A percentile compares a stretch with the other conserved stretches of the same genome.
phyloP scores from a whole-genome alignment of 805 yeast genomes.

The Candida dajiaensis region DNA sequence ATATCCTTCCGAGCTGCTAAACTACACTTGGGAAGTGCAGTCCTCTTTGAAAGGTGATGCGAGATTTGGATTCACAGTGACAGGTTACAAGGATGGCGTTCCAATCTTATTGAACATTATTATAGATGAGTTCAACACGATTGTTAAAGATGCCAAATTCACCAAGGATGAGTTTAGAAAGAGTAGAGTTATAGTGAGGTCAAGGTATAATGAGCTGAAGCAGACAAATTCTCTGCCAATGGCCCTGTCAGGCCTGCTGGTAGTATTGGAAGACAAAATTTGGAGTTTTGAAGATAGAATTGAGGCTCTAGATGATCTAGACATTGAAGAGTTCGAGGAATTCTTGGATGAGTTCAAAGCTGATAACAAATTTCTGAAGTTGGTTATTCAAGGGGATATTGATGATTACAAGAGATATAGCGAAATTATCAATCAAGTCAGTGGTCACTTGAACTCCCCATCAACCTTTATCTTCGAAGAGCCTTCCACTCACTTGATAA shows the following conservation, averaged over 20 bases:
- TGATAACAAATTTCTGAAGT: constrained; percentile 29
- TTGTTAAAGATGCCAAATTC: constrained; percentile 13
- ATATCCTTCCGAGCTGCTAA: constrained; percentile 50
- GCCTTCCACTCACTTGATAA: constrained; percentile 36
- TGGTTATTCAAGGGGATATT: constrained; percentile 49
- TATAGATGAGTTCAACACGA: constrained; percentile 24
- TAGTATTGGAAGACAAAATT: constrained; percentile 49
- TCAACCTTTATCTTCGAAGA: constrained; percentile 6
- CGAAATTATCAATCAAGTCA: constrained; percentile 21
- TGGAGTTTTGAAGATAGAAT: constrained; percentile 51
- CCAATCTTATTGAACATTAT: constrained; percentile 29
- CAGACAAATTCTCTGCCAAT: constrained; percentile 40
- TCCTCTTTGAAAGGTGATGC: constrained; percentile 52
- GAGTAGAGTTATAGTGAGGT: constrained; percentile 42
- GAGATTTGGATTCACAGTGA: constrained; percentile 44
- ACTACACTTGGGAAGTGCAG: constrained; percentile 50
- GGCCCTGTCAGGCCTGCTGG: constrained; percentile 44
- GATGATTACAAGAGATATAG: constrained; percentile 19
- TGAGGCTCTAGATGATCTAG: constrained; percentile 48
- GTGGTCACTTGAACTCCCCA: constrained; percentile 19
- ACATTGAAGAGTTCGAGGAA: constrained; percentile 27
- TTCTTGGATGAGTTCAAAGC: constrained; percentile 26
- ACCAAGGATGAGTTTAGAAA: constrained; percentile 34
- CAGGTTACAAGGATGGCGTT: constrained; percentile 46
- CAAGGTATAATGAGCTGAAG: constrained; percentile 38